Percentiles rank a stretch among this genome's conserved stretches.
Evolutionary conservation across 108 stramenopile genomes (phyloP).

Genomic region (Conticribra weissflogii): DNA sequence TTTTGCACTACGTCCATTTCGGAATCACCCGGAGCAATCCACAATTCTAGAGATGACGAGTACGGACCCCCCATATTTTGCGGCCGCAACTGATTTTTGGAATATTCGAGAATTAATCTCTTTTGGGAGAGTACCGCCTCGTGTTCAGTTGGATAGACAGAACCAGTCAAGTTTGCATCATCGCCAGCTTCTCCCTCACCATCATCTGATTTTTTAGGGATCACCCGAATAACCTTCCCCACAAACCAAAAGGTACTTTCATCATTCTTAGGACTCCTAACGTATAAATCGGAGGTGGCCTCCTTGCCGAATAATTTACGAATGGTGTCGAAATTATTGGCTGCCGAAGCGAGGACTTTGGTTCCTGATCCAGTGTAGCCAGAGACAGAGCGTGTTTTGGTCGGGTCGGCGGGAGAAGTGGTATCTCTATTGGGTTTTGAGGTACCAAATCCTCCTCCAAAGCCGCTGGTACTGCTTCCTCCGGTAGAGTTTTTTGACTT

Average conservation of each 20-base stretch:
- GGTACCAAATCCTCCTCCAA: not conserved
- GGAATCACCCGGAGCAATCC: constrained; percentile 82
- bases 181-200: constrained; percentile 5
- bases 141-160: constrained; percentile 36
- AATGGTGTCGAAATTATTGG: constrained; percentile 78
- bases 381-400: constrained; percentile 51
- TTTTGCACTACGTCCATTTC: constrained; percentile 89
- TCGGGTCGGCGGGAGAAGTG: not conserved
- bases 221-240: constrained; percentile 65
- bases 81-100: constrained; percentile 74
- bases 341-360: constrained; percentile 65
- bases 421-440: too few species aligned
- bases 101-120: constrained; percentile 81
- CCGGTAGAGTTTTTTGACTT: not conserved
- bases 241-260: constrained; percentile 74
- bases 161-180: constrained; percentile 16
- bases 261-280: constrained; percentile 69
- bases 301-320: constrained; percentile 58
- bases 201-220: constrained; percentile 6
- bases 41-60: constrained; percentile 62
- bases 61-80: constrained; percentile 79
- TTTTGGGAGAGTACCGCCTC: constrained; percentile 78
- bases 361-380: constrained; percentile 71
- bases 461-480: not conserved
- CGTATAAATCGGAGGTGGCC: constrained; percentile 66